Evolutionary conservation across 768 basidiomycete genomes (phyloP), one percentile per base, ranked within the genome.

Genomic region (Tremella yokohamensis): DNA sequence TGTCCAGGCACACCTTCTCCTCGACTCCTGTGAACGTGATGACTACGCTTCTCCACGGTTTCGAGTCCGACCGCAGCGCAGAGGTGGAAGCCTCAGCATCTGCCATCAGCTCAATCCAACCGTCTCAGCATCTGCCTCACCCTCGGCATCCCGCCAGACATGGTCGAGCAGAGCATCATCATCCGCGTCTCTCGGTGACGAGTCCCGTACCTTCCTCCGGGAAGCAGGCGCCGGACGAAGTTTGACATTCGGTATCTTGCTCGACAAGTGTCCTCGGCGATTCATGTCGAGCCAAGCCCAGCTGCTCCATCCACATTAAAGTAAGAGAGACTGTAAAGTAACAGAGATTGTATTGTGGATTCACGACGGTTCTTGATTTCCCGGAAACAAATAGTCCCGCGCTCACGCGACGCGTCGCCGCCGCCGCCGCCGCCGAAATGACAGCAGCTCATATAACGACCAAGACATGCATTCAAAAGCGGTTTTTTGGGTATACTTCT

Each of bases 191-290:
- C 61, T 45, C 15, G 67, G 64, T 18, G 52, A 58, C 24, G 59
- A 49, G n/a, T 51, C 13, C 26, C 54, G 54, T 40, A 12, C 54
- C 49, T 48, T 47, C 25, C 52, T 29, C 37, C 56, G 44, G 6
- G 54, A 20, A 1, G 59, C 57, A 2, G 69, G 72, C 19, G 66
- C 73, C 9, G 77, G 76, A 13, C 77, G 69, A 20, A 79, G 58
- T 52, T 77, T 79, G 62, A 79, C 78, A 61, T 76, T 76, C 1
- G 78, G 76, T 13, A 79, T 60, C 56, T 77, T 78, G 44, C 54
- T 64, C 3, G 75, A 76, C n/a, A 74, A 49, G 58, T 78, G 76
- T 8, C 74, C 73, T n/a, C 75, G 65, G 4, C 76, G 68, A 49
- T 68, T 67, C 64, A 73, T 65, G n/a, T 22, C 29, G 29, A 34